Evolutionary conservation across 1,139 yeast genomes (phyloP).

Genomic region (Protomyces arabidopsidicola): DNA sequence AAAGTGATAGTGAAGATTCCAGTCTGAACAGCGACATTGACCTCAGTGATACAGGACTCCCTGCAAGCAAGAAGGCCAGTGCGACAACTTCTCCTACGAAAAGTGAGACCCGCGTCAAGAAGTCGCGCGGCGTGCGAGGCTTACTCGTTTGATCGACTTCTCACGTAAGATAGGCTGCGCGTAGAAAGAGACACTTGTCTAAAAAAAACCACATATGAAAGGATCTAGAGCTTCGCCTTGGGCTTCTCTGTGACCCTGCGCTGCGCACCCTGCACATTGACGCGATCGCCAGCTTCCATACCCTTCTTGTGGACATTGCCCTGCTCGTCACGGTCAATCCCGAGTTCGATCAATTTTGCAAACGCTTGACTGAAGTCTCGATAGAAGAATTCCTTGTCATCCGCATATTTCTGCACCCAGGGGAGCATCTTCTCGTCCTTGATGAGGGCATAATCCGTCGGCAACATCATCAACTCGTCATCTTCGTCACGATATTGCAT

Average conservation of each 20-base stretch:
- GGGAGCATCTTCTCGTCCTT: constrained; percentile 61
- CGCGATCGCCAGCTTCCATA: constrained; percentile 20
- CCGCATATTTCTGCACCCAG: constrained; percentile 68
- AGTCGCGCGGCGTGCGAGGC: not conserved
- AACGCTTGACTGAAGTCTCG: constrained; percentile 67
- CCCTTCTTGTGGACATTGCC: constrained; percentile 29
- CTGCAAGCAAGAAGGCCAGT: not conserved
- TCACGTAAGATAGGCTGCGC: not conserved
- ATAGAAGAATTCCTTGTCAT: constrained; percentile 64
- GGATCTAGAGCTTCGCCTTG: constrained; percentile 10
- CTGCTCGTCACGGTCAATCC: constrained; percentile 44
- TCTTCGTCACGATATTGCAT: constrained; percentile 47
- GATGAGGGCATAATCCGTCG: constrained; percentile 71
- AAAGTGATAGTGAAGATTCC: not conserved
- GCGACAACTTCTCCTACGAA: not conserved
- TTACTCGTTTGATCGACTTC: not conserved
- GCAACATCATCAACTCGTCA: constrained; percentile 83
- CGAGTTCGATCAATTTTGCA: constrained; percentile 66
- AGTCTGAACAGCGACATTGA: too few relatives aligned
- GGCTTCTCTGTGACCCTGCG: constrained; percentile 14
- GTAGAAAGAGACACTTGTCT: not conserved
- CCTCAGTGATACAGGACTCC: not conserved
- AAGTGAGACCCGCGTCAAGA: not conserved
- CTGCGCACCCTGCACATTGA: constrained; percentile 18
- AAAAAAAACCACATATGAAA: not conserved